Conservation (phyloP, 1,284 basidiomycete genomes). For the Boletus semigastroideus region DNA sequence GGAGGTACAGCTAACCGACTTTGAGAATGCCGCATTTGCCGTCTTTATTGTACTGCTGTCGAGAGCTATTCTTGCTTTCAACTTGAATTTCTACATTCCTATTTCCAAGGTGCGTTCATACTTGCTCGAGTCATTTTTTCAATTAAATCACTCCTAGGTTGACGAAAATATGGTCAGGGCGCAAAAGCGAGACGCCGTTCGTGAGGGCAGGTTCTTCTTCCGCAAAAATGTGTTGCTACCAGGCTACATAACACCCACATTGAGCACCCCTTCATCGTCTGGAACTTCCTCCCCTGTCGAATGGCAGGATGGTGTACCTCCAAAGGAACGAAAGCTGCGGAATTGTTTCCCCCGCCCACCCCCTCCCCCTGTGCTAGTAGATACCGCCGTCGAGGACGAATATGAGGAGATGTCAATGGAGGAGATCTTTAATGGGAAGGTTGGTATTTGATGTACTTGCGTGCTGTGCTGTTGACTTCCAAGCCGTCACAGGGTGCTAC, state of each 20-base stretch:
- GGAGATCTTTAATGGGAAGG: conserved; percentile 94
- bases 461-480: conserved; percentile 3
- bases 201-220: conserved; percentile 83
- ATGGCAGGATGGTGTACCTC: conserved; percentile 25
- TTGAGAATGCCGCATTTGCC: conserved; percentile 97
- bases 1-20: conserved; percentile 99
- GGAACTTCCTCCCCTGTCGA: conserved; percentile 50
- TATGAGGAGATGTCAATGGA: conserved; percentile 91
- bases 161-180: conserved; percentile 96
- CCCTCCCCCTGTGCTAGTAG: conserved; percentile 43
- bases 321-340: conserved; percentile 62
- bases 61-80: conserved; percentile 88
- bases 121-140: background rate
- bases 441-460: conserved; percentile 27
- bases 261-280: conserved; percentile 50
- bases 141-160: conserved; percentile 54
- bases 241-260: conserved; percentile 39
- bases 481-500: conserved; percentile 44
- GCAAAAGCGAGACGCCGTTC: conserved; percentile 81
- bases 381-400: conserved; percentile 70
- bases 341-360: conserved; percentile 70
- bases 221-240: conserved; percentile 82
- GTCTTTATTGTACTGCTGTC: conserved; percentile 95
- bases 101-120: conserved; percentile 79
- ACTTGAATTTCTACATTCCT: conserved; percentile 95